Evolutionary conservation across 2,329 filamentous ascomycete genomes (phyloP), one percentile per base, ranked within the genome.

Genomic region (Pseudogymnoascus sp.): DNA sequence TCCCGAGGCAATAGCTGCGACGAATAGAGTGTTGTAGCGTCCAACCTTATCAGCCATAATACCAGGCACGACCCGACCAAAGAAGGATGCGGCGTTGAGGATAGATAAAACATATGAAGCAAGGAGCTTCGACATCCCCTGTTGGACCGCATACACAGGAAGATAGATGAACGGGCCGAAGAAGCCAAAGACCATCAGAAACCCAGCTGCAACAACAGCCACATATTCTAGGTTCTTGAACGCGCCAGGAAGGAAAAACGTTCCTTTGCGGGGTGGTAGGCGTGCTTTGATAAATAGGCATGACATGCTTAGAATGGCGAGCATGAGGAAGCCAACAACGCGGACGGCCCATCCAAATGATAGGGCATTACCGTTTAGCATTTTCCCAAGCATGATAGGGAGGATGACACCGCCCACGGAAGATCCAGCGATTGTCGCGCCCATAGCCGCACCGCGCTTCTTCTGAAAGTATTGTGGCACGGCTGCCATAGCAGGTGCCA

Each of bases 331-430:
- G 2, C 37, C 21, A 31, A 65, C 61, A 12, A 63, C 45, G 6
- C 62, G 59, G 10, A 59, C 61, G 5, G 62, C 60, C 62, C 62
- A 63, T 12, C 62, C 62, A 37, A 63, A 63, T 33, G 45, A 33
- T 33, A 55, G 8, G n/a, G 27, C 45, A 18, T 55, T 55, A 8
- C 45, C 45, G 0, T 75, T 74, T 55, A 87, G 80, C 27, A 87
- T 72, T 35, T 78, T 78, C 1, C 78, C 72, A 10, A 86, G 78
- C 79, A 87, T 83, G 67, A 87, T 85, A 0, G 85, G 84, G 58
- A 86, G 79, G 36, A 86, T 79, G 15, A 87, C 80, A 21, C 80
- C 80, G 2, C 80, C 80, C 4, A 82, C 64, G 3, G 77, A 79
- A 25, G 76, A 78, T 3, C 80, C 80, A 4, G 78, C 74, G 6